These are phyloP conservation scores for Metarhizium rileyi DNA, from an alignment of 2,329 filamentous ascomycete species.

Conservation along the genomic window DNA sequence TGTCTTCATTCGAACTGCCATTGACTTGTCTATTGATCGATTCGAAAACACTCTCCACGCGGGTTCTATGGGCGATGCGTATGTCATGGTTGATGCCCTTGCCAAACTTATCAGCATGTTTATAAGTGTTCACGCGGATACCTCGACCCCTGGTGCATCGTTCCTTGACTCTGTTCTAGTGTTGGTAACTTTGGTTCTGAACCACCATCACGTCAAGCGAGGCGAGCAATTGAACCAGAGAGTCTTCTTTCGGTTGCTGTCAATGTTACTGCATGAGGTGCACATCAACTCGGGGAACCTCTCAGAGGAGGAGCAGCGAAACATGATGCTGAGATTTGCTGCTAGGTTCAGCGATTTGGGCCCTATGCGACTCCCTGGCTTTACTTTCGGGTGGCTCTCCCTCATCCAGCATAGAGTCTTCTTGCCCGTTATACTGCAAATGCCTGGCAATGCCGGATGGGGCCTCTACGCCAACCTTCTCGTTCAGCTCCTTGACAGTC, in stretches of 20 bases:
- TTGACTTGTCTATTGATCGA: constrained; percentile 68
- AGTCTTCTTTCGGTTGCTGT: constrained; percentile 86
- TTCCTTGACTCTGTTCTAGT: constrained; percentile 72
- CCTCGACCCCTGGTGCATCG: constrained; percentile 52
- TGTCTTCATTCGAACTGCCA: constrained; percentile 67
- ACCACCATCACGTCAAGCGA: constrained; percentile 72
- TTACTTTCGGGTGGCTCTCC: constrained; percentile 75
- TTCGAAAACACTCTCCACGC: constrained; percentile 64
- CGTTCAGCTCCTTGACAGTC: constrained; percentile 59
- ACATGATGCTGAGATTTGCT: constrained; percentile 64
- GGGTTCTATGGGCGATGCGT: constrained; percentile 48
- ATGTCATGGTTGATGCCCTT: constrained; percentile 64
- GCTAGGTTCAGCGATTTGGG: constrained; percentile 63
- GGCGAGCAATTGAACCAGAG: constrained; percentile 78
- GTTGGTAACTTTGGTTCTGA: constrained; percentile 70
- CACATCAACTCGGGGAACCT: constrained; percentile 48
- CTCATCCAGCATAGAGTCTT: constrained; percentile 80
- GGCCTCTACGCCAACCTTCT: constrained; percentile 63
- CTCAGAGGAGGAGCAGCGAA: constrained; percentile 50
- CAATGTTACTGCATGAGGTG: constrained; percentile 69
- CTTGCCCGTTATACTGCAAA: constrained; percentile 64
- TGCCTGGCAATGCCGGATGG: constrained; percentile 65
- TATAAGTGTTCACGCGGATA: constrained; percentile 59
- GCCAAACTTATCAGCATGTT: constrained; percentile 71
- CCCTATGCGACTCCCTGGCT: constrained; percentile 68